Base-by-base conservation (phyloP, 257 asterid genomes). In the Anisodus acutangulus region DNA sequence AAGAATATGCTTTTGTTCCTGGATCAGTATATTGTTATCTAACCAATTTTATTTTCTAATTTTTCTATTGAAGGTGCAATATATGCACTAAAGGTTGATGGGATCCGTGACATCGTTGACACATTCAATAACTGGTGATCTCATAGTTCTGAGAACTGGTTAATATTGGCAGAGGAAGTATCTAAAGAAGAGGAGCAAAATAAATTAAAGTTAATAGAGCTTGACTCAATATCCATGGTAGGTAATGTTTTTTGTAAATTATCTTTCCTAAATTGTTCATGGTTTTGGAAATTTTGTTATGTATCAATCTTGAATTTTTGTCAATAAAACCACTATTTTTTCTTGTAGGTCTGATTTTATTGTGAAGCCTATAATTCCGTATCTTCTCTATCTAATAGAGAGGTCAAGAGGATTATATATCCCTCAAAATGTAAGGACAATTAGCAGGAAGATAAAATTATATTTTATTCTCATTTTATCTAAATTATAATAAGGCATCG, bases 81-180 rank as follows among this genome's bases (percentile, higher is more conserved):
- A 6, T 67, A 67, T 67, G 74, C 76, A 6, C 76, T 37, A 67
- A 67, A 67, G 76, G 49, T 35, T 67, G 76, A 67, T 67, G 22
- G 76, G 49, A 45, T 37, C 49, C 6, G 3, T 37, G 41, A 67
- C 51, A 67, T 6, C 8, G 11, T 35, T 67, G 22, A 67, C 37
- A 37, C 19, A 13, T 6, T 6, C 7, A 12, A 19, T 66, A 0
- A 49, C 11, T 41, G 45, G 71, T 66, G 19, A 47, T 66, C 47
- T 5, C 19, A 66, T 35, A 66, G 31, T 66, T 66, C 17, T 66
- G 72, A 6, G 72, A 66, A 12, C 37, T 35, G 47, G 8, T 67
- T 35, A 35, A 67, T n/a, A 37, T 67, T 37, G 76, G 16, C 3
- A 9, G 76, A 67, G 76, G 49, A 67, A 67, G 51, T 37, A 67